These are phyloP conservation scores for Dryas octopetala DNA, from an alignment of 306 rosid genomes.

Conservation along the genomic window DNA sequence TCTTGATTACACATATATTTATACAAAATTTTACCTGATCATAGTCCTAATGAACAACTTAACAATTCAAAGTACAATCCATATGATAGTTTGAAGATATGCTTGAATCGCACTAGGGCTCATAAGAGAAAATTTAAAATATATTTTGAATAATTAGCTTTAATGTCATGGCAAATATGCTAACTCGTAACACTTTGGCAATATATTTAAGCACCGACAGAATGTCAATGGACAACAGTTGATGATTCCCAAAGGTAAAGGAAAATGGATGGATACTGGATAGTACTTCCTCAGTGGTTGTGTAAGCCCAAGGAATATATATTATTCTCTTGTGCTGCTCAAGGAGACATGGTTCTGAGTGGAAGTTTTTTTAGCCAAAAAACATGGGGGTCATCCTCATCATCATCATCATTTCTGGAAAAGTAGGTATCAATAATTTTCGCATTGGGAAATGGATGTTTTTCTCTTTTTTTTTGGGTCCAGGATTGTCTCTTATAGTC, in stretches of 20 bases:
- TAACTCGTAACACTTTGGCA: no score
- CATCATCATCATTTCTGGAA: slow-evolving; percentile 17
- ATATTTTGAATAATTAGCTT: no score
- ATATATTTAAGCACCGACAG: no score
- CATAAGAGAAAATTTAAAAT: no score
- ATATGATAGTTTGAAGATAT: no score
- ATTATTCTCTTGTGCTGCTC: slow-evolving; percentile 31
- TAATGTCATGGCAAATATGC: no score
- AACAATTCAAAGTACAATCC: no score
- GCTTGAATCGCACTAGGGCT: no score
- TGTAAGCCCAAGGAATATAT: slow-evolving; percentile 10
- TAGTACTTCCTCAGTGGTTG: neutral
- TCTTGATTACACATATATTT: no score
- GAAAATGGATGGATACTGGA: slow-evolving; percentile 9
- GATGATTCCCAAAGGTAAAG: neutral
- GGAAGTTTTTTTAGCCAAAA: slow-evolving; percentile 17
- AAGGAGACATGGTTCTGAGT: slow-evolving; percentile 49
- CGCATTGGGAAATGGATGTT: slow-evolving; percentile 25
- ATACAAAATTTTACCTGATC: no score
- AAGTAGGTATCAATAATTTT: slow-evolving; percentile 27
- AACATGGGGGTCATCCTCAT: slow-evolving; percentile 24
- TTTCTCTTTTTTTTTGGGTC: neutral
- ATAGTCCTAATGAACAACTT: no score
- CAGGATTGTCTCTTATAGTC: neutral
- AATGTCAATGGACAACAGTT: neutral